These are phyloP conservation scores for Pseudogymnoascus sp. DNA, from an alignment of 2,329 filamentous ascomycete genomes.

Conservation along the genomic window DNA sequence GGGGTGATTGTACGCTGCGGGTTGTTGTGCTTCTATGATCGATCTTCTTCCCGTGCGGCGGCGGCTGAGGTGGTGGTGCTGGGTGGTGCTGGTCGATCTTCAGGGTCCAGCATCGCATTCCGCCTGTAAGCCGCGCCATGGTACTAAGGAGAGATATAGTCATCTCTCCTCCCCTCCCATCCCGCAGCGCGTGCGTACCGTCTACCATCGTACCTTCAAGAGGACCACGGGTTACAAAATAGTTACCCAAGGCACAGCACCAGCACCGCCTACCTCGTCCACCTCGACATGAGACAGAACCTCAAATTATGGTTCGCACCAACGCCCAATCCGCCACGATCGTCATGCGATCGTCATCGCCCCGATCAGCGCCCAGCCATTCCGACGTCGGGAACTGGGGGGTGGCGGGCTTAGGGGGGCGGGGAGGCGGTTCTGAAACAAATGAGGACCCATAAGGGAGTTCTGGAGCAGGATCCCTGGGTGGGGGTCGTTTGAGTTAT, in stretches of 20 bases:
- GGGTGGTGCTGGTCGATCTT: neutral
- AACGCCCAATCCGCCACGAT: neutral
- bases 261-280: neutral
- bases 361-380: neutral
- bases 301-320: neutral
- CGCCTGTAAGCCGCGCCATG: neutral
- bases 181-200: neutral
- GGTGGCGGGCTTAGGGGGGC: neutral
- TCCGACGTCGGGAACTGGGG: neutral
- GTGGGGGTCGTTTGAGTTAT: neutral
- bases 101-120: conserved; percentile 1
- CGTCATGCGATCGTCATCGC: conserved; percentile 1
- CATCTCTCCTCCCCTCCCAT: neutral
- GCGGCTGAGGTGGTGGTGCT: neutral
- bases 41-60: neutral
- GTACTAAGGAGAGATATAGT: too few relatives aligned
- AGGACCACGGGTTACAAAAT: too few relatives aligned
- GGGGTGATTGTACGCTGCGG: too few relatives aligned
- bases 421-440: neutral
- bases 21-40: neutral
- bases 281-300: neutral
- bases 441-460: neutral
- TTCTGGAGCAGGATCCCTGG: neutral
- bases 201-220: too few relatives aligned
- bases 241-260: too few relatives aligned